phyloP scores from a whole-genome alignment of 1,284 basidiomycete genomes.

The Cutaneotrichosporon arboriforme region DNA sequence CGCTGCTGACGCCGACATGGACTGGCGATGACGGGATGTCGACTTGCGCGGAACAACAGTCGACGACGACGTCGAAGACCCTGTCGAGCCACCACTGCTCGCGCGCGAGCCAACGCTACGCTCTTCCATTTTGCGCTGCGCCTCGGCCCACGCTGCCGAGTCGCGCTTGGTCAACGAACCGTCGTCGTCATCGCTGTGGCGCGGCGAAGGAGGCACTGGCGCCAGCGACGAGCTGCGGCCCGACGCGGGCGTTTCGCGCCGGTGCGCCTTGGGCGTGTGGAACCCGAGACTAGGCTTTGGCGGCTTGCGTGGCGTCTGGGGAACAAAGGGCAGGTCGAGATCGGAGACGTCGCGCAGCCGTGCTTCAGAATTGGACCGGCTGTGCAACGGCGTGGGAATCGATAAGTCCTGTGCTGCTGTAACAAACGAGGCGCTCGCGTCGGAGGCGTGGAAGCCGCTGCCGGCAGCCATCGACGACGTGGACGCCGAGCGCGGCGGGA shows the following conservation, averaged over 20 bases:
- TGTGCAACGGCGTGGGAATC: not conserved
- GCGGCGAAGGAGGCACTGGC: slow-evolving; percentile 27
- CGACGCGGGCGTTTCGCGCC: slow-evolving; percentile 20
- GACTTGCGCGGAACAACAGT: not conserved
- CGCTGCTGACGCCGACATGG: not conserved
- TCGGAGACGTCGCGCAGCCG: not conserved
- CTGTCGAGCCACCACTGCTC: not conserved
- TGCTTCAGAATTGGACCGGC: not conserved
- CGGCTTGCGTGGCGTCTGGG: slow-evolving; percentile 38
- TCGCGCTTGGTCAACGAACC: slow-evolving; percentile 15
- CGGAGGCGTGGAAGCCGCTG: slow-evolving; percentile 1
- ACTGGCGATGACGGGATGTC: not conserved
- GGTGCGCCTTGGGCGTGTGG: slow-evolving; percentile 28
- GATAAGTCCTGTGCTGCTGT: not conserved
- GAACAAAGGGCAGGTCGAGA: slow-evolving; percentile 37
- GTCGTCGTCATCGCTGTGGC: slow-evolving; percentile 3
- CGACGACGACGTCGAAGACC: not conserved
- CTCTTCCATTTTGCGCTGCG: slow-evolving; percentile 1
- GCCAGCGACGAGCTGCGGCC: slow-evolving; percentile 17
- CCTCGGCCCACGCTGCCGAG: slow-evolving; percentile 3
- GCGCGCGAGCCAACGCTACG: not conserved
- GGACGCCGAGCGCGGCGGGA: slow-evolving; percentile 1
- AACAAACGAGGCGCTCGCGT: slow-evolving; percentile 5
- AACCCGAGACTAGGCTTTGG: slow-evolving; percentile 38
- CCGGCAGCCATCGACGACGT: not conserved